Evolutionary conservation across 1,139 yeast species (phyloP).

Genomic region (Arxiozyma bovina): DNA sequence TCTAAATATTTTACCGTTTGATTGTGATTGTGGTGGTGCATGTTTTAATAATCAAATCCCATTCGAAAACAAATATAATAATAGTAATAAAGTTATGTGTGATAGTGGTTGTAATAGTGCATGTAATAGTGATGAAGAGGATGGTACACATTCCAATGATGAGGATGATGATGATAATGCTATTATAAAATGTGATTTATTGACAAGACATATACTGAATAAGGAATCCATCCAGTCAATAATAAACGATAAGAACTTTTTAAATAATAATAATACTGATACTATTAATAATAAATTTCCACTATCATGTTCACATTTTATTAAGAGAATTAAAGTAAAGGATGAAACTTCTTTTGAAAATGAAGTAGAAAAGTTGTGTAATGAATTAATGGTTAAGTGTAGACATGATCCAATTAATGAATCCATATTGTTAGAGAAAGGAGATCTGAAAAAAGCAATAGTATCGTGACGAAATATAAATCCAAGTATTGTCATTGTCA

Average conservation of each 20-base stretch:
- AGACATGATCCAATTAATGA: conserved; percentile 1
- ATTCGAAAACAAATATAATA: background rate
- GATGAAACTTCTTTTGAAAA: background rate
- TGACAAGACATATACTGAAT: conserved; percentile 10
- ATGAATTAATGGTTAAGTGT: conserved; percentile 4
- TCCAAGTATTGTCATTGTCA: too few relatives aligned
- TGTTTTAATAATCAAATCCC: conserved; percentile 26
- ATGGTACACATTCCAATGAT: background rate
- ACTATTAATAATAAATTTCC: background rate
- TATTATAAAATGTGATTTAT: conserved; percentile 10
- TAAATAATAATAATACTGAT: background rate
- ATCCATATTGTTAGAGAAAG: background rate
- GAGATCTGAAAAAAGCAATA: background rate
- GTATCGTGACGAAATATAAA: background rate
- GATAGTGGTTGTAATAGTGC: background rate
- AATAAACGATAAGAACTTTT: conserved; percentile 6
- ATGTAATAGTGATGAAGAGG: conserved; percentile 3
- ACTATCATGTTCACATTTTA: background rate
- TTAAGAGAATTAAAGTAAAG: background rate
- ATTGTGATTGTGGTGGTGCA: conserved; percentile 17
- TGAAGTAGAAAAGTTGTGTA: conserved; percentile 2
- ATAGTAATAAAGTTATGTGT: background rate
- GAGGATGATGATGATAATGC: background rate
- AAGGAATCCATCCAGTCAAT: conserved; percentile 9
- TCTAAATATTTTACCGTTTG: background rate